A percentile compares a stretch with the other conserved stretches of the same genome.
These are phyloP conservation scores for Cladosporium colombiae DNA, from an alignment of 2,329 filamentous ascomycete species.

Conservation along the genomic window DNA sequence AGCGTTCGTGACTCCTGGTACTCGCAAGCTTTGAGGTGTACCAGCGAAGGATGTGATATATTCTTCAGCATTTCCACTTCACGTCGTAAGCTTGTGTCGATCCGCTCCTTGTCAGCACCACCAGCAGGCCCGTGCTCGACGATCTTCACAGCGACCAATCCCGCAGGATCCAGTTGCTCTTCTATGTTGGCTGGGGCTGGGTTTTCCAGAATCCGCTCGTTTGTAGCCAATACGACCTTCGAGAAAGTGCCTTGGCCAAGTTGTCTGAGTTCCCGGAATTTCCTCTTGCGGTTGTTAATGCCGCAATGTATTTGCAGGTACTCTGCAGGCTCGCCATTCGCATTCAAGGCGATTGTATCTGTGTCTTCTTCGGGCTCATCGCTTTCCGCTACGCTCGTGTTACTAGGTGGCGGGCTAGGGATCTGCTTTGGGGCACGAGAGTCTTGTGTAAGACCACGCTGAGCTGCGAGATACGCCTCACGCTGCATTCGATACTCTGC, in stretches of 20 bases:
- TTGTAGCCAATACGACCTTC: constrained; percentile 87
- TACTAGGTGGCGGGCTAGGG: constrained; percentile 81
- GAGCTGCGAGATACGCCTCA: constrained; percentile 77
- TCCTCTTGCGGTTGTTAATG: constrained; percentile 71
- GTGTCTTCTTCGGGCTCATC: constrained; percentile 51
- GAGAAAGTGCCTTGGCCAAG: constrained; percentile 95
- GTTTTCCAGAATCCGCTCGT: constrained; percentile 57
- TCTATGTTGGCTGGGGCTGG: constrained; percentile 45
- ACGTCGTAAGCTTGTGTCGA: constrained; percentile 90
- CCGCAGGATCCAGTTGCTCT: constrained; percentile 64
- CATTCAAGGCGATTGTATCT: constrained; percentile 33
- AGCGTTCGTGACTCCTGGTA: constrained; percentile 80
- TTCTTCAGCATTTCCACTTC: constrained; percentile 92
- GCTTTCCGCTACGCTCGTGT: constrained; percentile 58
- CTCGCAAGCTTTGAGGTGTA: constrained; percentile 89
- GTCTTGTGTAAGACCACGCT: constrained; percentile 71
- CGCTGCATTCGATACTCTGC: constrained; percentile 62
- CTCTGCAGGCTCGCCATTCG: constrained; percentile 41
- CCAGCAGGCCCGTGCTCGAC: constrained; percentile 93
- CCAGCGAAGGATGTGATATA: constrained; percentile 84
- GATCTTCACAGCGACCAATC: constrained; percentile 90
- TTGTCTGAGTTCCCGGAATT: constrained; percentile 77
- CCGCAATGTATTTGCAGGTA: constrained; percentile 51
- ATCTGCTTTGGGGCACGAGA: constrained; percentile 32
- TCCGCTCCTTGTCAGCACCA: constrained; percentile 86